Evolutionary conservation across 2,329 filamentous ascomycete species (phyloP).

Genomic region (Colletotrichum destructivum): DNA sequence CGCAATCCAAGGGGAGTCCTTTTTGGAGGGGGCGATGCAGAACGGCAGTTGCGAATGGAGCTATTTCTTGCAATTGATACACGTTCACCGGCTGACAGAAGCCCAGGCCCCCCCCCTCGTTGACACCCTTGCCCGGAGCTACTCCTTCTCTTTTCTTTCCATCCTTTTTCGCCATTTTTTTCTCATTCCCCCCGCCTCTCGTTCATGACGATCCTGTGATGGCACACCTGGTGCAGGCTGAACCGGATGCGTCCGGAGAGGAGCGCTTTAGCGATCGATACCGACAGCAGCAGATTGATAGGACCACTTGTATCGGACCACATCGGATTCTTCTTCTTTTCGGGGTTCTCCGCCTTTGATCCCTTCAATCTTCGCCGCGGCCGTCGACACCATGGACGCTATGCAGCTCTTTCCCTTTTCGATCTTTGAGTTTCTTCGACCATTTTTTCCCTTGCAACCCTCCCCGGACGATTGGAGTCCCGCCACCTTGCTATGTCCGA

Average conservation of each 20-base stretch:
- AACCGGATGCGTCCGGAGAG: conserved; percentile 15
- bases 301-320: conserved; percentile 23
- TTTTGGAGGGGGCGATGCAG: neutral
- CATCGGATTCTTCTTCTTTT: conserved; percentile 9
- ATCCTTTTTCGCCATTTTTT: no score
- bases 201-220: conserved; percentile 17
- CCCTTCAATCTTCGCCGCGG: conserved; percentile 27
- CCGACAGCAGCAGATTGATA: conserved; percentile 21
- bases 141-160: conserved; percentile 6
- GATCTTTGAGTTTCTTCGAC: conserved; percentile 34
- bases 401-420: conserved; percentile 39
- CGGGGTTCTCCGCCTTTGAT: conserved; percentile 6
- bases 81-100: conserved; percentile 30
- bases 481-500: conserved; percentile 7
- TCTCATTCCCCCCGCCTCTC: no score
- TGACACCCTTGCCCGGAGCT: conserved; percentile 1
- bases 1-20: neutral
- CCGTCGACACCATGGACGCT: conserved; percentile 3
- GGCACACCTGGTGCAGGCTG: conserved; percentile 8
- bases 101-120: neutral
- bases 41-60: conserved; percentile 1
- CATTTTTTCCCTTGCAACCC: conserved; percentile 33
- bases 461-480: conserved; percentile 35
- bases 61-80: neutral
- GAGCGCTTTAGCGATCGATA: conserved; percentile 32